Conservation (phyloP, 2,329 filamentous ascomycete species). For the Colletotrichum tropicicola region DNA sequence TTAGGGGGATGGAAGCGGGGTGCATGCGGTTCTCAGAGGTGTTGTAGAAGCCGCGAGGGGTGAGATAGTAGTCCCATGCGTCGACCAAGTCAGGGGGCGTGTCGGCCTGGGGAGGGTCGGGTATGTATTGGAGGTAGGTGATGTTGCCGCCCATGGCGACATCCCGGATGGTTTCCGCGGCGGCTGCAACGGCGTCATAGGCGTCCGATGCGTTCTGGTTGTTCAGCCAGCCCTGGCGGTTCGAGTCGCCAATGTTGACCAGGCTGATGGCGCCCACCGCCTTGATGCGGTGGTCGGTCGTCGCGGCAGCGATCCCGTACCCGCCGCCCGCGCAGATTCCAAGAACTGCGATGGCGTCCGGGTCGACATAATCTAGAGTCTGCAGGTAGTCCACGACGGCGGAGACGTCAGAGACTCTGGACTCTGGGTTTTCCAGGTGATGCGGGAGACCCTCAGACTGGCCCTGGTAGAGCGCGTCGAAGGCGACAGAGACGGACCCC, state of each 20-base stretch:
- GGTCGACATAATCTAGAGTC: conserved; percentile 39
- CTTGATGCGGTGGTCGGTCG: conserved; percentile 47
- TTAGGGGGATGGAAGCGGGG: too few species aligned
- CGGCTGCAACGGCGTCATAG: too few species aligned
- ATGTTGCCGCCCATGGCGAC: too few species aligned
- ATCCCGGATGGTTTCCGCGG: too few species aligned
- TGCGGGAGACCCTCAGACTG: conserved; percentile 44
- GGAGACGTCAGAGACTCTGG: conserved; percentile 46
- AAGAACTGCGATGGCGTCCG: conserved; percentile 44
- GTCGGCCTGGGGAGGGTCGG: too few species aligned
- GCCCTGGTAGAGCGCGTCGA: conserved; percentile 49
- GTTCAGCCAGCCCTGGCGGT: background rate
- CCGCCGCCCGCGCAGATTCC: conserved; percentile 50
- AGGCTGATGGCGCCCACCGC: conserved; percentile 43
- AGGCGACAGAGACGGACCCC: conserved; percentile 45
- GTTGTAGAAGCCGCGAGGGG: too few species aligned
- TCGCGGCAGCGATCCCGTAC: conserved; percentile 44
- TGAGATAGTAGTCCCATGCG: too few species aligned
- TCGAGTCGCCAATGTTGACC: conserved; percentile 31
- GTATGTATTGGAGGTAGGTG: too few species aligned
- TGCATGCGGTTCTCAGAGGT: too few species aligned
- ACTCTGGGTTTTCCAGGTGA: conserved; percentile 46
- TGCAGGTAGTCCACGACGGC: conserved; percentile 45
- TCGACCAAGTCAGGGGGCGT: too few species aligned
- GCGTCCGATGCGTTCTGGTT: too few species aligned